Evolutionary conservation across 805 yeast genomes (phyloP), one percentile per base, ranked within the genome.

Genomic region (Spathaspora hagerdaliae): DNA sequence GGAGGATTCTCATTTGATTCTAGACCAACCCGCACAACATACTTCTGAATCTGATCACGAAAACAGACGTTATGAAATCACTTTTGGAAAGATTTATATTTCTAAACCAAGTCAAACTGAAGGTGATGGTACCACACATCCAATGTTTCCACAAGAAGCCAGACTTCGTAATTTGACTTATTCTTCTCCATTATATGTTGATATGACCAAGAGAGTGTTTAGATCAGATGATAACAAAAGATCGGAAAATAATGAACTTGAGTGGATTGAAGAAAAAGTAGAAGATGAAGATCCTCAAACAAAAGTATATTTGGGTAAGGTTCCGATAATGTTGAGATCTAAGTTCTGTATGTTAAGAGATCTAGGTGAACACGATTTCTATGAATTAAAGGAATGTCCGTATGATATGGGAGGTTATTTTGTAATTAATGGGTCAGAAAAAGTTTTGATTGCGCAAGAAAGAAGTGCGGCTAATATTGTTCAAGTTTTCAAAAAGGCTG

Each of bases 361-460:
- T 50, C 78, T 94, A 55, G 82, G 88, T 7, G 98, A 94, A 57
- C 89, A 87, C 55, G 99, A 94, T 68, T 80, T 91, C 59, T 94
- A 91, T 69, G 96, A 90, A 58, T 79, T 94, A 62, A 91, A 94
- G 68, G 99, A 94, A 71, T 94, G 99, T 72, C 99, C 99, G 31
- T 94, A 88, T 69, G 99, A 94, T 77, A 96, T 94, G 95, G 99
- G 99, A 67, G 99, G 99, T 51, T 94, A 94, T 69, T 94, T 94
- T 64, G 91, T 94, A 56, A 94, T 94, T 62, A 94, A 94, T 72
- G 99, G 99, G 58, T 89, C 97, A 15, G 99, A 94, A 66, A 94
- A 94, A 67, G 99, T 94, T 46, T 75, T 94, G 60, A 94, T 94
- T 73, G 99, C 99, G 31, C 99, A 94, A 71, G 99, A 94, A 70